Conservation (phyloP, 352 stramenopile species). For the Globisporangium rhizosaccharum region DNA sequence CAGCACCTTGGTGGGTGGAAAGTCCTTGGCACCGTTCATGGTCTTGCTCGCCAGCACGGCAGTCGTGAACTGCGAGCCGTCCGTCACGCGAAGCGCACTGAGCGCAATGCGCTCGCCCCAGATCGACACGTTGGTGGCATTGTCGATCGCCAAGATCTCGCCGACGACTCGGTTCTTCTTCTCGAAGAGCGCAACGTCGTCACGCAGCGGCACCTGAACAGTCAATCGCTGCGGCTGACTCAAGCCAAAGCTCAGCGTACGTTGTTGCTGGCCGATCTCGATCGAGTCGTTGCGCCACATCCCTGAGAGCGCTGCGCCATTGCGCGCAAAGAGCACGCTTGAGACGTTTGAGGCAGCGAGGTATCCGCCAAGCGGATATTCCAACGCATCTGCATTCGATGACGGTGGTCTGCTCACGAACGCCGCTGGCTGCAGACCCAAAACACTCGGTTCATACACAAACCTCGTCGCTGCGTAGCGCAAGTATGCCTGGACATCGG, state of each 20-base stretch:
- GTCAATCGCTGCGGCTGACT: slow-evolving; percentile 9
- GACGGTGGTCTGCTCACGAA: slow-evolving; percentile 1
- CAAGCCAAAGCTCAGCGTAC: not conserved
- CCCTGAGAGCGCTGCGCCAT: not conserved
- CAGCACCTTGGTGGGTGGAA: slow-evolving; percentile 33
- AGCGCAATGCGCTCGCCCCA: slow-evolving; percentile 27
- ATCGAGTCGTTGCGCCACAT: slow-evolving; percentile 17
- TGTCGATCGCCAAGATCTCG: slow-evolving; percentile 35
- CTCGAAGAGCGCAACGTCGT: slow-evolving; percentile 22
- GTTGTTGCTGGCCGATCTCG: not conserved
- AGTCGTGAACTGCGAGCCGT: slow-evolving; percentile 60
- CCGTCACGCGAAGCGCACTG: slow-evolving; percentile 22
- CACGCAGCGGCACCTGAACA: slow-evolving; percentile 17
- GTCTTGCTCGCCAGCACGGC: slow-evolving; percentile 23
- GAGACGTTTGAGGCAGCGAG: slow-evolving; percentile 10
- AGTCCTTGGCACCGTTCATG: slow-evolving; percentile 12
- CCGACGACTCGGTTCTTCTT: slow-evolving; percentile 33
- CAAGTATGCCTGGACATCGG: slow-evolving; percentile 46
- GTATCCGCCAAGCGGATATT: slow-evolving; percentile 20
- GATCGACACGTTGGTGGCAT: slow-evolving; percentile 19
- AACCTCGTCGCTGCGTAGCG: slow-evolving; percentile 52
- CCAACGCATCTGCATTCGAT: slow-evolving; percentile 2
- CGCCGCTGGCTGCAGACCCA: slow-evolving; percentile 12
- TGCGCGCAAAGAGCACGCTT: slow-evolving; percentile 5
- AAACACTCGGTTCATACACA: slow-evolving; percentile 34